A percentile compares a stretch with the other conserved stretches of the same genome.
Evolutionary conservation across 2,329 filamentous ascomycete genomes (phyloP).

Genomic region (Aureobasidium sp.): DNA sequence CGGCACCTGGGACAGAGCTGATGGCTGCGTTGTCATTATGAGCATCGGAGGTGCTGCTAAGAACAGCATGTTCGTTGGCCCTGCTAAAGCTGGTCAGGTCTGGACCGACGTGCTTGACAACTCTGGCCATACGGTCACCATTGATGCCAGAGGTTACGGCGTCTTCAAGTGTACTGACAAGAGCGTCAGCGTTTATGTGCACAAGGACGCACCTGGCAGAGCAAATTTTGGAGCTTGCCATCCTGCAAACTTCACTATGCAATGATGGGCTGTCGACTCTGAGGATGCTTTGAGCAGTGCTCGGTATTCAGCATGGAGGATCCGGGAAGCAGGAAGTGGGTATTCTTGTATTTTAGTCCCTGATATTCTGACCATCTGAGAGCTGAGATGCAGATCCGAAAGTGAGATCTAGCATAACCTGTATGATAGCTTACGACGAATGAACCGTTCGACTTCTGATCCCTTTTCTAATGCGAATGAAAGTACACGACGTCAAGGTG

Average conservation of each 20-base stretch:
- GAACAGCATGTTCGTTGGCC: constrained; percentile 54
- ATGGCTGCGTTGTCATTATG: constrained; percentile 27
- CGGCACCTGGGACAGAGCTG: constrained; percentile 39
- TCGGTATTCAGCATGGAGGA: neutral
- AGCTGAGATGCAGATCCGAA: neutral
- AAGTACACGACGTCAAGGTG: too few species aligned
- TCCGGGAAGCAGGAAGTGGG: neutral
- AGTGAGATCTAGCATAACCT: neutral
- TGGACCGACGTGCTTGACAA: constrained; percentile 55
- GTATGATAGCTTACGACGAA: neutral
- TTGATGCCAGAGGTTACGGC: constrained; percentile 52
- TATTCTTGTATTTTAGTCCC: neutral
- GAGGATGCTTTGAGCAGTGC: neutral
- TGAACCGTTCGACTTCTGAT: neutral
- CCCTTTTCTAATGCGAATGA: too few species aligned
- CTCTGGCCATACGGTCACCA: constrained; percentile 48
- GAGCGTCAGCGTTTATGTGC: constrained; percentile 55
- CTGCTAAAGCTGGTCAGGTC: constrained; percentile 39
- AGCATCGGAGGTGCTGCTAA: constrained; percentile 38
- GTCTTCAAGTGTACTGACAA: constrained; percentile 45
- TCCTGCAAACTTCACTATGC: constrained; percentile 12
- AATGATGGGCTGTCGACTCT: neutral
- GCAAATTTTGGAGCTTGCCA: constrained; percentile 30
- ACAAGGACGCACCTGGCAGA: constrained; percentile 44
- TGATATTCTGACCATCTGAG: neutral